phyloP scores from a whole-genome alignment of 345 rosid genomes.

The Ailanthus altissimus region DNA sequence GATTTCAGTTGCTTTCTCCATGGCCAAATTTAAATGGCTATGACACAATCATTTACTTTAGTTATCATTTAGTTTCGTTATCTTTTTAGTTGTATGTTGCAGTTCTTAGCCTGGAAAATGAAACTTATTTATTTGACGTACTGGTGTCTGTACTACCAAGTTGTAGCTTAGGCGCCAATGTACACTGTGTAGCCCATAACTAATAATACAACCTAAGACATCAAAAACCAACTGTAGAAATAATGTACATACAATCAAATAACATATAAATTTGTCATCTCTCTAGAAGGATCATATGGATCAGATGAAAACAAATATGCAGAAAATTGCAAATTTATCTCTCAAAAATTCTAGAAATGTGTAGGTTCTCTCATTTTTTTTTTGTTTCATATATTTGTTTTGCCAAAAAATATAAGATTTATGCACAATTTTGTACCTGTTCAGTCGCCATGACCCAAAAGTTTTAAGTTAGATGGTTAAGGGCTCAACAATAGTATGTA shows the following conservation, averaged over 20 bases:
- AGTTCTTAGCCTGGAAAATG: constrained; percentile 2
- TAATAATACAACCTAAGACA: not conserved
- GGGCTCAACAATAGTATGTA: too few species aligned
- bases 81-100: not conserved
- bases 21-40: not conserved
- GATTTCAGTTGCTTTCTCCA: not conserved
- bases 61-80: not conserved
- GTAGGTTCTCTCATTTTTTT: not conserved
- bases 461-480: too few species aligned
- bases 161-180: not conserved
- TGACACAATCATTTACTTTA: not conserved
- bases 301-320: not conserved
- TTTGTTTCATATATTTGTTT: not conserved
- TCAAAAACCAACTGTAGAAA: not conserved
- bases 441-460: too few species aligned
- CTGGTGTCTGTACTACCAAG: not conserved
- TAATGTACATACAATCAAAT: not conserved
- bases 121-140: not conserved
- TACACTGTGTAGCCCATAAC: not conserved
- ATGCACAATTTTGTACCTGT: too few species aligned
- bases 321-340: not conserved
- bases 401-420: not conserved
- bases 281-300: not conserved
- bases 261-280: not conserved
- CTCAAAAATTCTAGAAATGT: not conserved